Evolutionary conservation across 805 yeast species (phyloP).

Genomic region (Yamadazyma laniorum): DNA sequence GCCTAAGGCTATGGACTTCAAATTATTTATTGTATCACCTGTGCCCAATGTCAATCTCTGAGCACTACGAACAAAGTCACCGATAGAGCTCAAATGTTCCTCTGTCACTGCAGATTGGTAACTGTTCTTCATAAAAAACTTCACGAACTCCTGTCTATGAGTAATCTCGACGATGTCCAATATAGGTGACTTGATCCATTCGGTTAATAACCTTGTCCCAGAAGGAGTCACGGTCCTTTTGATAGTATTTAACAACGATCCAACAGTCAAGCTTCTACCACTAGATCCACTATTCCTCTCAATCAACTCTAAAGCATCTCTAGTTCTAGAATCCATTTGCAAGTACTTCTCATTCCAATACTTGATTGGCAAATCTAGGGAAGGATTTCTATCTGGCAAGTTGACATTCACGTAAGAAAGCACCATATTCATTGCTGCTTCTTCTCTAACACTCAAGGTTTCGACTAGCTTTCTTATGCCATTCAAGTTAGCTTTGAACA

Average conservation of each 20-base stretch:
- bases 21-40: constrained; percentile 31
- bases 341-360: constrained; percentile 52
- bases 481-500: constrained; percentile 33
- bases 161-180: constrained; percentile 55
- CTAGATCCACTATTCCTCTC: constrained; percentile 37
- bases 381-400: constrained; percentile 63
- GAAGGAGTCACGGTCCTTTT: constrained; percentile 75
- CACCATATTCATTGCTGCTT: constrained; percentile 57
- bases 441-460: constrained; percentile 40
- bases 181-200: constrained; percentile 83
- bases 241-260: constrained; percentile 69
- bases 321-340: constrained; percentile 79
- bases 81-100: constrained; percentile 42
- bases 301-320: constrained; percentile 74
- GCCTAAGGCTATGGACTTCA: constrained; percentile 33
- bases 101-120: constrained; percentile 13
- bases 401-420: constrained; percentile 70
- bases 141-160: constrained; percentile 44
- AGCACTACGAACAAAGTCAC: constrained; percentile 59
- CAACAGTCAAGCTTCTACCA: constrained; percentile 53
- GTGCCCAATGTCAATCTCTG: constrained; percentile 45
- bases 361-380: constrained; percentile 65
- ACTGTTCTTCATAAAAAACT: constrained; percentile 19
- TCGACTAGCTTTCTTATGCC: constrained; percentile 36
- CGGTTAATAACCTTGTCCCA: constrained; percentile 74